Conservation (phyloP, 2,329 filamentous ascomycete genomes). For the Talaromyces verruculosus region DNA sequence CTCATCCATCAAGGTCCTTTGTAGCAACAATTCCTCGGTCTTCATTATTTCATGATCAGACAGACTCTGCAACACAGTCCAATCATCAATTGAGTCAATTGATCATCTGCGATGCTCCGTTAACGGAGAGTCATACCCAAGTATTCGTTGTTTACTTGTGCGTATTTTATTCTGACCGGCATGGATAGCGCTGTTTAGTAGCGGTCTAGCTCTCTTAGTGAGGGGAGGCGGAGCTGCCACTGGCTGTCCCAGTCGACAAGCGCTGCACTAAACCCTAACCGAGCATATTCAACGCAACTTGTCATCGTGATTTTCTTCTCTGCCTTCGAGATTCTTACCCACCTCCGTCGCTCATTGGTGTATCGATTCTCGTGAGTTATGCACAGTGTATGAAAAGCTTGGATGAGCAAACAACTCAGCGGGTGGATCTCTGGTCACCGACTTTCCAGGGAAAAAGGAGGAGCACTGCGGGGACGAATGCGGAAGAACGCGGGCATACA, state of each 20-base stretch:
- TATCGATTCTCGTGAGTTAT: neutral
- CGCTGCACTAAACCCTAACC: constrained; percentile 9
- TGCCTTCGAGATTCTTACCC: neutral
- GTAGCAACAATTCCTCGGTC: neutral
- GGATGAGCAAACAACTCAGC: neutral
- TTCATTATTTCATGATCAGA: neutral
- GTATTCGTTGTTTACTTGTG: neutral
- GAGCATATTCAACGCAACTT: neutral
- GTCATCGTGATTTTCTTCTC: neutral
- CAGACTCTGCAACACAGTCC: neutral
- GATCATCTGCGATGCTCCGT: neutral
- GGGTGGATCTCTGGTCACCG: constrained; percentile 4
- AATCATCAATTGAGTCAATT: neutral
- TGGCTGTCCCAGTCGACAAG: constrained; percentile 15
- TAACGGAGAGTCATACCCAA: neutral
- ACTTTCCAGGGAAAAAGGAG: neutral
- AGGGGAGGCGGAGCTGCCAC: constrained; percentile 9
- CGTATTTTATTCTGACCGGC: neutral
- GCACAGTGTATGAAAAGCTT: neutral
- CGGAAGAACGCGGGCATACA: constrained; percentile 12
- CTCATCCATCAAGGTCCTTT: neutral
- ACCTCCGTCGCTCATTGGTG: neutral
- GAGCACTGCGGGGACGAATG: constrained; percentile 2
- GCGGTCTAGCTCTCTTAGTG: neutral
- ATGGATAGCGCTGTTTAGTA: neutral